phyloP scores from a whole-genome alignment of 2,329 filamentous ascomycete genomes.

The Sclerotinia nivalis region DNA sequence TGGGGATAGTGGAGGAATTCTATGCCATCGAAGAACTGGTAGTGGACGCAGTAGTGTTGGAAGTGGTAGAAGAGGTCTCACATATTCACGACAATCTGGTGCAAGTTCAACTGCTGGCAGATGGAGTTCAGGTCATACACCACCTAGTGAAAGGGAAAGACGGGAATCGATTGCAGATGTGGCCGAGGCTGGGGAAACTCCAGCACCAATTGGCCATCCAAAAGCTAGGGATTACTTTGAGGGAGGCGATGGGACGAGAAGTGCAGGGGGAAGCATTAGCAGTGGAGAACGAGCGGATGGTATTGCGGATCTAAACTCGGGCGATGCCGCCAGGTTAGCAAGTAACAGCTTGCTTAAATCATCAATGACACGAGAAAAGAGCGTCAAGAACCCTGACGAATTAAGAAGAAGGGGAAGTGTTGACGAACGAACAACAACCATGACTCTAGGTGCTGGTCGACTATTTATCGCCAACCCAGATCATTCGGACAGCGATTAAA shows the following conservation, averaged over 20 bases:
- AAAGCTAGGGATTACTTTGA: conserved; percentile 35
- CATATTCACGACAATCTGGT: conserved; percentile 44
- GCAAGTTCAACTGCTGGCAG: conserved; percentile 41
- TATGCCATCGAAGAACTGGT: conserved; percentile 67
- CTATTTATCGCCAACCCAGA: conserved; percentile 88
- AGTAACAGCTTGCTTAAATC: conserved; percentile 60
- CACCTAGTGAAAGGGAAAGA: conserved; percentile 43
- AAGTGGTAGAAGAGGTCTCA: conserved; percentile 44
- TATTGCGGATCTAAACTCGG: conserved; percentile 53
- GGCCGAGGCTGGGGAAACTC: conserved; percentile 36
- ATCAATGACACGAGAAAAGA: conserved; percentile 63
- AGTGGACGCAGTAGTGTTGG: conserved; percentile 67
- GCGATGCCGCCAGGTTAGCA: conserved; percentile 52
- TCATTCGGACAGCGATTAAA: conserved; percentile 39
- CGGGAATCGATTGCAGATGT: conserved; percentile 35
- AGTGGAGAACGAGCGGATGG: conserved; percentile 58
- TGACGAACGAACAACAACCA: conserved; percentile 74
- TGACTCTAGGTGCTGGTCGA: conserved; percentile 62
- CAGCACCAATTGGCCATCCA: conserved; percentile 30
- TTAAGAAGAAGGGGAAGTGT: conserved; percentile 76
- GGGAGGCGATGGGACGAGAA: conserved; percentile 35
- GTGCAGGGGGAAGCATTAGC: conserved; percentile 38
- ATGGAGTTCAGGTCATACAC: conserved; percentile 48
- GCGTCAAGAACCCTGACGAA: conserved; percentile 68
- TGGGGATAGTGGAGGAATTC: conserved; percentile 49